Conservation (phyloP, 2,329 filamentous ascomycete genomes). For the Trichoderma harzianum region DNA sequence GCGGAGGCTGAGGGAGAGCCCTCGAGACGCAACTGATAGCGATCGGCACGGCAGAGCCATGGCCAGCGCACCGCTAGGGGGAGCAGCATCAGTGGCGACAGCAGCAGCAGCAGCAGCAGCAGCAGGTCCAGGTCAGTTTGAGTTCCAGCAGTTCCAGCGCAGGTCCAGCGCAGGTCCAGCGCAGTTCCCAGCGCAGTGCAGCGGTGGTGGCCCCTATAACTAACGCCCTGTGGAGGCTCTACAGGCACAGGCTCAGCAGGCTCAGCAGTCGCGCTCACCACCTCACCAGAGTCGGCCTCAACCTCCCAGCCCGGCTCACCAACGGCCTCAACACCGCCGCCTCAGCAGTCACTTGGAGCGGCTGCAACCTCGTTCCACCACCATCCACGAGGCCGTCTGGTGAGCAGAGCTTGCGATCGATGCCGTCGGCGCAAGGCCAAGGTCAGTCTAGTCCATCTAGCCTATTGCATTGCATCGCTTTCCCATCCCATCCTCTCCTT, state of each 20-base stretch:
- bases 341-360: background rate
- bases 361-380: constrained; percentile 11
- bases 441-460: constrained; percentile 22
- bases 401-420: constrained; percentile 34
- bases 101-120: constrained; percentile 3
- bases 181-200: background rate
- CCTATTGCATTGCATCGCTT: background rate
- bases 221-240: constrained; percentile 30
- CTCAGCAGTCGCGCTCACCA: background rate
- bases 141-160: background rate
- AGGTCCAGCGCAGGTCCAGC: too few species aligned
- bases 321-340: constrained; percentile 8
- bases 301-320: constrained; percentile 13
- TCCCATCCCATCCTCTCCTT: background rate
- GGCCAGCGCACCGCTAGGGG: constrained; percentile 2
- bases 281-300: background rate
- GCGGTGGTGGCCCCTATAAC: background rate
- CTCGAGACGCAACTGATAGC: background rate
- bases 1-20: constrained; percentile 6
- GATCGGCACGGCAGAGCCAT: constrained; percentile 7
- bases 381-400: constrained; percentile 17
- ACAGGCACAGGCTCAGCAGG: background rate
- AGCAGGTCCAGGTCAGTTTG: background rate
- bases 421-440: constrained; percentile 38
- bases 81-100: background rate